These are phyloP conservation scores for Fonsecaea monophora DNA, from an alignment of 2,329 filamentous ascomycete species.

Conservation along the genomic window DNA sequence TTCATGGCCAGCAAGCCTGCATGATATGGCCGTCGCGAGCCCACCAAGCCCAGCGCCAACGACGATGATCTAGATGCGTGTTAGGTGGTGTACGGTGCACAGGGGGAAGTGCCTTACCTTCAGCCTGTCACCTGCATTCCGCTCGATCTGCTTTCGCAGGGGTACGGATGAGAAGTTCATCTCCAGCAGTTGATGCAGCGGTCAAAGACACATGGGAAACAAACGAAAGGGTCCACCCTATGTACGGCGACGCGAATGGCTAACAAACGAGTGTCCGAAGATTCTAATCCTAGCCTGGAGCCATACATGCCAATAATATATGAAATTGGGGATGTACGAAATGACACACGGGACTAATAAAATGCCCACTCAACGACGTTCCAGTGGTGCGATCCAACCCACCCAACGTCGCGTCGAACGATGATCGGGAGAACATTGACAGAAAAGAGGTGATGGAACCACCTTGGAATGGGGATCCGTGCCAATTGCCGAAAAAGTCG, in stretches of 20 bases:
- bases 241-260: slow-evolving; percentile 2
- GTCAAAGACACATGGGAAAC: slow-evolving; percentile 7
- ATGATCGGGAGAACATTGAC: not conserved
- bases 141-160: slow-evolving; percentile 6
- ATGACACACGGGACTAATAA: not conserved
- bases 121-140: slow-evolving; percentile 4
- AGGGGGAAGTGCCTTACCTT: not conserved
- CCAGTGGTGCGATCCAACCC: not conserved
- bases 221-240: not conserved
- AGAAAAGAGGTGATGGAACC: not conserved
- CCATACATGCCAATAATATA: slow-evolving; percentile 10
- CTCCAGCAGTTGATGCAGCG: not conserved
- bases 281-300: slow-evolving; percentile 4
- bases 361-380: not conserved
- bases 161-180: slow-evolving; percentile 10
- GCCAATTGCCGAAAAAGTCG: not conserved
- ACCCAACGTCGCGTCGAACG: not conserved
- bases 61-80: slow-evolving; percentile 47
- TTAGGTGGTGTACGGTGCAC: not conserved
- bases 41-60: slow-evolving; percentile 44
- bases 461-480: not conserved
- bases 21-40: slow-evolving; percentile 42
- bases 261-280: slow-evolving; percentile 3
- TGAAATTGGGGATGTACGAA: slow-evolving; percentile 2
- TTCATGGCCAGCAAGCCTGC: slow-evolving; percentile 38